phyloP scores from a whole-genome alignment of 164 flowering plant species.

The Saururus chinensis region DNA sequence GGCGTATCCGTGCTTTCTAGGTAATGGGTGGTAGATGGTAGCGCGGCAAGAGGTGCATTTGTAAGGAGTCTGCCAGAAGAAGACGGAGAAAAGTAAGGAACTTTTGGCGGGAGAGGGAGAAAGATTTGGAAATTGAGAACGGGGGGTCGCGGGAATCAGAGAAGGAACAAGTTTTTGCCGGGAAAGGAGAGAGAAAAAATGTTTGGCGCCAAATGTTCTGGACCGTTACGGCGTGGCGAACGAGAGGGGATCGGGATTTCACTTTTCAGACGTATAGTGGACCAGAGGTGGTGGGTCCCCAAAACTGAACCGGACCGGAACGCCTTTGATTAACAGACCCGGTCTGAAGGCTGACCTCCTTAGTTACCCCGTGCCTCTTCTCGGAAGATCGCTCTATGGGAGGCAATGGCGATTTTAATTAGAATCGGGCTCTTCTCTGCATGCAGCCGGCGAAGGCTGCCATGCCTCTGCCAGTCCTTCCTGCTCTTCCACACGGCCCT shows the following conservation, averaged over 20 bases:
- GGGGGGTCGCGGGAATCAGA: neutral
- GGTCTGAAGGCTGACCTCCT: too few species aligned
- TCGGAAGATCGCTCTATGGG: neutral
- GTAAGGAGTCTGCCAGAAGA: neutral
- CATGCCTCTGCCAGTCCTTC: neutral
- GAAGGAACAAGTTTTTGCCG: conserved; percentile 1
- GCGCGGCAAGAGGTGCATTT: neutral
- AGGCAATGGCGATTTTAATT: neutral
- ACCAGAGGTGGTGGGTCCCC: too few species aligned
- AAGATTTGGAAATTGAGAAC: neutral
- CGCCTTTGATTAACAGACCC: too few species aligned
- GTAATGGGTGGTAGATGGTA: too few species aligned
- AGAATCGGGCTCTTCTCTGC: neutral
- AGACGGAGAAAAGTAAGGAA: neutral
- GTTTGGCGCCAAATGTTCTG: too few species aligned
- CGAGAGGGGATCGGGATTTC: too few species aligned
- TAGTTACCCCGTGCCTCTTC: too few species aligned
- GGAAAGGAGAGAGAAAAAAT: neutral
- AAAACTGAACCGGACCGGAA: too few species aligned
- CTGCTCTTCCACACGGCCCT: neutral
- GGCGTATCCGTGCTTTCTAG: too few species aligned
- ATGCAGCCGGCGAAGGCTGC: neutral
- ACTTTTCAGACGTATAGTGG: too few species aligned
- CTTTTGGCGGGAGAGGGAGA: conserved; percentile 5
- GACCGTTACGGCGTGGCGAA: too few species aligned